A percentile compares a stretch with the other conserved stretches of the same genome.
phyloP scores from a whole-genome alignment of 306 rosid genomes.

The Glycyrrhiza uralensis region DNA sequence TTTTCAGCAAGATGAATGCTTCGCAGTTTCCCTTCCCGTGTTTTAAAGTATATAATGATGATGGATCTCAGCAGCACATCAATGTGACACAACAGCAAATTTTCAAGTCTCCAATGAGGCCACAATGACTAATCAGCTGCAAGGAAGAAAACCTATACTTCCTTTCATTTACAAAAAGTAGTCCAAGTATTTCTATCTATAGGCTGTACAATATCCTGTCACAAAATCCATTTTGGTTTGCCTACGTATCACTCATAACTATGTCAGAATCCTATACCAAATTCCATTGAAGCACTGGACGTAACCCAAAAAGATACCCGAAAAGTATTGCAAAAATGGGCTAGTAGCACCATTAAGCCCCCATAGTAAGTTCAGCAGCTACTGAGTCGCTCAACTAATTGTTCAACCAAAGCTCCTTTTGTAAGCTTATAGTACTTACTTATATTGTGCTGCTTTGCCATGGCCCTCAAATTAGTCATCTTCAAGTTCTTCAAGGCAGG shows the following conservation, averaged over 20 bases:
- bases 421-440: slow-evolving; percentile 16
- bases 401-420: slow-evolving; percentile 35
- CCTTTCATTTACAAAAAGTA: slow-evolving; percentile 35
- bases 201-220: slow-evolving; percentile 36
- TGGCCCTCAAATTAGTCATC: slow-evolving; percentile 29
- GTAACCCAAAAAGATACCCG: slow-evolving; percentile 2
- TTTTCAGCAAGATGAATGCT: neutral
- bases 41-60: neutral
- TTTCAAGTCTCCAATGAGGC: neutral
- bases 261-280: slow-evolving; percentile 30
- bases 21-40: neutral
- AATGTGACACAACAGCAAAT: neutral
- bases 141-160: slow-evolving; percentile 32
- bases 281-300: neutral
- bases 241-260: slow-evolving; percentile 26
- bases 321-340: slow-evolving; percentile 13
- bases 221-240: slow-evolving; percentile 24
- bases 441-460: slow-evolving; percentile 36
- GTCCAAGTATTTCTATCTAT: slow-evolving; percentile 31
- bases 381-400: slow-evolving; percentile 6
- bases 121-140: slow-evolving; percentile 18
- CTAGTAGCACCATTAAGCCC: slow-evolving; percentile 20
- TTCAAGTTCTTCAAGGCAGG: slow-evolving; percentile 15
- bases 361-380: slow-evolving; percentile 20
- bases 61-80: neutral